These are phyloP conservation scores for Anthracocystis panici-leucophaei DNA, from an alignment of 1,284 basidiomycete genomes.

Conservation along the genomic window DNA sequence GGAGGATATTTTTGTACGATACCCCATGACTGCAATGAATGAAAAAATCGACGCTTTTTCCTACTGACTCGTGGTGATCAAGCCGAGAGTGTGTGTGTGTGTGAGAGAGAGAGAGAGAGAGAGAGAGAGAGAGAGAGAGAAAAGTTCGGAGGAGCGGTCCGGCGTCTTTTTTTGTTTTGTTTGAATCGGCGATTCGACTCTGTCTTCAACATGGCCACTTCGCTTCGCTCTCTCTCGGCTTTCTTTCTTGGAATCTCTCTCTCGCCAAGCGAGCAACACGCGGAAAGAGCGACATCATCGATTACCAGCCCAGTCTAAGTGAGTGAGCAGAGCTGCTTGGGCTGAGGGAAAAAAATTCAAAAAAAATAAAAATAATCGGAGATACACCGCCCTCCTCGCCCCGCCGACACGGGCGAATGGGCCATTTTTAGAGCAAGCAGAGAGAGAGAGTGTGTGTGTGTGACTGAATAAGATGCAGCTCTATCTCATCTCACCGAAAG, in stretches of 20 bases:
- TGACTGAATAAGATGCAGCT: conserved; percentile 10
- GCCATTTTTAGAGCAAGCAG: conserved; percentile 3
- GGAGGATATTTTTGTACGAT: not conserved
- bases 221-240: not conserved
- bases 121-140: not conserved
- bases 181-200: conserved; percentile 13
- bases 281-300: conserved; percentile 2
- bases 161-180: conserved; percentile 17
- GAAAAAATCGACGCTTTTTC: not conserved
- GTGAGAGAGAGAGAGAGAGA: not conserved
- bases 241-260: conserved; percentile 5
- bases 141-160: conserved; percentile 21
- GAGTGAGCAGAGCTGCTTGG: not conserved
- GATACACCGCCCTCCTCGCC: not conserved
- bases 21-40: not conserved
- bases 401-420: conserved; percentile 4
- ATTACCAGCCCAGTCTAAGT: not conserved
- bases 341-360: not conserved
- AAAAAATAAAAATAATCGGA: conserved; percentile 1
- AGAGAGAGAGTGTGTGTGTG: not conserved
- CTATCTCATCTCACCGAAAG: conserved; percentile 11
- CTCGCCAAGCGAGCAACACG: conserved; percentile 2
- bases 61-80: not conserved
- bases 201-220: conserved; percentile 1
- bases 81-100: not conserved